Conservation (phyloP, 2,329 filamentous ascomycete species). For the Incumbomyces delicatus region DNA sequence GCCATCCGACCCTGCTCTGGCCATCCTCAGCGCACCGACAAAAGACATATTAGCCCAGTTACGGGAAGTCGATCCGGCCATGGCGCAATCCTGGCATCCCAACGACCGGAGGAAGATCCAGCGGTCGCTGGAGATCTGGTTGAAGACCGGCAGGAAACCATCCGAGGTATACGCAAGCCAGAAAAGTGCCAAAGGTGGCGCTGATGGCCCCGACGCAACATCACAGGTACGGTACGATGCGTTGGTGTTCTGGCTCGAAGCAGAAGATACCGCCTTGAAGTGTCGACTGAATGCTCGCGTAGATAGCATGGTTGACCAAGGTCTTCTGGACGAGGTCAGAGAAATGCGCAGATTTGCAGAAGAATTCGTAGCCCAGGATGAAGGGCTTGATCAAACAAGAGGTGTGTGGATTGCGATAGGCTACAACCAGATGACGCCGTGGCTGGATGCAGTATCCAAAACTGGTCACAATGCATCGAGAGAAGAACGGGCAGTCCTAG, state of each 20-base stretch:
- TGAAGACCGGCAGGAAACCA: constrained; percentile 69
- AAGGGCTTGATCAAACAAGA: constrained; percentile 57
- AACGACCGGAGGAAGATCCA: constrained; percentile 84
- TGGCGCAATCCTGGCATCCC: constrained; percentile 89
- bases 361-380: constrained; percentile 20
- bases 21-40: constrained; percentile 59
- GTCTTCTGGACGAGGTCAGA: constrained; percentile 54
- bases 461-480: constrained; percentile 8
- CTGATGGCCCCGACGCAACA: constrained; percentile 8
- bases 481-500: constrained; percentile 3
- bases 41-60: constrained; percentile 64
- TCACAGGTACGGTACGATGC: constrained; percentile 43
- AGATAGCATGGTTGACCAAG: constrained; percentile 67
- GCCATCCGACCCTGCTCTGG: not conserved
- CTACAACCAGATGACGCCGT: constrained; percentile 79
- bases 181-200: constrained; percentile 13
- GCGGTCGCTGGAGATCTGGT: constrained; percentile 79
- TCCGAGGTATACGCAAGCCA: constrained; percentile 85
- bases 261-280: constrained; percentile 58
- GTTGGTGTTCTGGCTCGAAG: constrained; percentile 79
- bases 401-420: constrained; percentile 97
- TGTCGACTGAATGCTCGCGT: constrained; percentile 66
- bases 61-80: constrained; percentile 71
- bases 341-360: constrained; percentile 42
- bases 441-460: constrained; percentile 43